Evolutionary conservation across 1,139 yeast species (phyloP).

Genomic region (Candida pseudocylindracea): DNA sequence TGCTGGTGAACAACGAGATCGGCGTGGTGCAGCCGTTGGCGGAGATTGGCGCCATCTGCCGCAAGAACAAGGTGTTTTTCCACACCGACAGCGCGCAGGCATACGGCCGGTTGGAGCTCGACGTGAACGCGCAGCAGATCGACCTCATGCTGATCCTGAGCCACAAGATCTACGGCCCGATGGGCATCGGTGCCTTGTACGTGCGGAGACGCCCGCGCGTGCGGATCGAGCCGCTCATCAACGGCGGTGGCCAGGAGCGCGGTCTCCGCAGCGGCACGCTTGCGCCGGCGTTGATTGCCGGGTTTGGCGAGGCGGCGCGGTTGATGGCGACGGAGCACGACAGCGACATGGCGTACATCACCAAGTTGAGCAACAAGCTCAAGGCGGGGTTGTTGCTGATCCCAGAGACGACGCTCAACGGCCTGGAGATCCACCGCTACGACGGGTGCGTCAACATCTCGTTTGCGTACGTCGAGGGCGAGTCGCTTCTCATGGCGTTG

Average conservation of each 20-base stretch:
- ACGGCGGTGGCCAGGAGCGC: constrained; percentile 99
- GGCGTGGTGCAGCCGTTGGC: constrained; percentile 95
- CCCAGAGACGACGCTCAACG: constrained; percentile 81
- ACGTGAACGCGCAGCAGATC: constrained; percentile 83
- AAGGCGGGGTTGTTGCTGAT: constrained; percentile 51
- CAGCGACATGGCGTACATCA: constrained; percentile 53
- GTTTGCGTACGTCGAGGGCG: constrained; percentile 96
- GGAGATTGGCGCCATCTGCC: constrained; percentile 79
- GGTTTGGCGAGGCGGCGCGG: constrained; percentile 95
- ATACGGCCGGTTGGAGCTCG: constrained; percentile 79
- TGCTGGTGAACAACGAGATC: constrained; percentile 97
- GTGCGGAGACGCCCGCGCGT: constrained; percentile 98
- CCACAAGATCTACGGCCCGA: constrained; percentile 95
- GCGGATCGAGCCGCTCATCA: constrained; percentile 80
- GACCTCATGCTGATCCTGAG: constrained; percentile 87
- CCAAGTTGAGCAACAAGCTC: constrained; percentile 48
- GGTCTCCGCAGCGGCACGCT: constrained; percentile 94
- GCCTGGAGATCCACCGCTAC: constrained; percentile 48
- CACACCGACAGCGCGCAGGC: constrained; percentile 99
- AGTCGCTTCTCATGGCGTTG: constrained; percentile 88
- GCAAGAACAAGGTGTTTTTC: constrained; percentile 75
- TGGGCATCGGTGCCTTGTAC: constrained; percentile 90
- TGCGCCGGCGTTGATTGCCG: constrained; percentile 88
- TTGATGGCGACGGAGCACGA: constrained; percentile 52
- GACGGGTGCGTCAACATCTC: constrained; percentile 94